These are phyloP conservation scores for Fusarium sp. DNA, from an alignment of 2,329 filamentous ascomycete species.

Conservation along the genomic window DNA sequence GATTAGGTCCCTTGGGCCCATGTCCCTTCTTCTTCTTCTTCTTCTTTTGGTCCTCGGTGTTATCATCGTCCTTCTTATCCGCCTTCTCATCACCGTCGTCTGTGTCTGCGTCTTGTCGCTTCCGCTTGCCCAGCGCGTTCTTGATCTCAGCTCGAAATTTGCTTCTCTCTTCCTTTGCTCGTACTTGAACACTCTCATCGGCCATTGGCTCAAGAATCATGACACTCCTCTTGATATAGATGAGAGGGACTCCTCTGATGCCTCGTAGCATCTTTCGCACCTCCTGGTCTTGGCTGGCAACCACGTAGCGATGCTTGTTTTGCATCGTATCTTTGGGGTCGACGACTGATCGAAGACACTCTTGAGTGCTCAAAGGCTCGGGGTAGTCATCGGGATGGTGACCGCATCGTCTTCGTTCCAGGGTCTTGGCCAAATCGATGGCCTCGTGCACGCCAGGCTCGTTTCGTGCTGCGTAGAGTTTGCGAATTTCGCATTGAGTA, in stretches of 20 bases:
- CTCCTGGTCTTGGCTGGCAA: slow-evolving; percentile 77
- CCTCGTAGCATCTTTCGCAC: slow-evolving; percentile 71
- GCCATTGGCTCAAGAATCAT: slow-evolving; percentile 81
- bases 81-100: slow-evolving; percentile 49
- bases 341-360: slow-evolving; percentile 80
- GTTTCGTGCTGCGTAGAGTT: slow-evolving; percentile 74
- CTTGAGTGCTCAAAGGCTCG: slow-evolving; percentile 74
- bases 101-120: slow-evolving; percentile 58
- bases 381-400: slow-evolving; percentile 79
- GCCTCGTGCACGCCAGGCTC: slow-evolving; percentile 66
- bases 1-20: slow-evolving; percentile 77
- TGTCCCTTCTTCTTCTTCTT: slow-evolving; percentile 70
- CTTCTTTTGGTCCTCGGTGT: slow-evolving; percentile 45
- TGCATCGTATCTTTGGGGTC: slow-evolving; percentile 77
- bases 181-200: slow-evolving; percentile 69
- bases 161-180: slow-evolving; percentile 74
- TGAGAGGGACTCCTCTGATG: slow-evolving; percentile 78
- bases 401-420: slow-evolving; percentile 81
- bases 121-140: slow-evolving; percentile 61
- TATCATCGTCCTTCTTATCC: slow-evolving; percentile 18
- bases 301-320: slow-evolving; percentile 84
- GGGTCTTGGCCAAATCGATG: slow-evolving; percentile 79
- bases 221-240: slow-evolving; percentile 83
- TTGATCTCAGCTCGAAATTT: slow-evolving; percentile 81
- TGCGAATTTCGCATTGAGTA: slow-evolving; percentile 83